Evolutionary conservation across 768 basidiomycete species (phyloP).

Genomic region (Xanthoconium stramineum): DNA sequence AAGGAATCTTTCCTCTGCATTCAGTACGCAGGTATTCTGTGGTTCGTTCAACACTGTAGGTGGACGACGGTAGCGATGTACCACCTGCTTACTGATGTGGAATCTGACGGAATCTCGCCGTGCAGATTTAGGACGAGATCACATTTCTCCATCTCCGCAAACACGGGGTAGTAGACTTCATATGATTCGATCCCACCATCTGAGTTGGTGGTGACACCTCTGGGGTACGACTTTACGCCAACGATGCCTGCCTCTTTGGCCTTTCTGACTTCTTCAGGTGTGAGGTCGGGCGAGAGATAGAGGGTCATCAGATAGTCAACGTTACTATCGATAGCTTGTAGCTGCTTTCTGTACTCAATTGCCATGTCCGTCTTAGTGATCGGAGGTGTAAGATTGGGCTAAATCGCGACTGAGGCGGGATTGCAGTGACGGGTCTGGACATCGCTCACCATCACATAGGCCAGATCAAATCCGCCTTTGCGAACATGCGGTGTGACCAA

Average conservation of each 20-base stretch:
- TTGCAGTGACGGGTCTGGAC: constrained; percentile 1
- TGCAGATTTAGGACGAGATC: constrained; percentile 96
- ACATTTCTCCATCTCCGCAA: constrained; percentile 89
- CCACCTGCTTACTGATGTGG: constrained; percentile 42
- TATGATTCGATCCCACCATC: constrained; percentile 97
- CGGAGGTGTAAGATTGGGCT: constrained; percentile 94
- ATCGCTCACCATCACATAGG: constrained; percentile 88
- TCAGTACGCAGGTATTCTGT: constrained; percentile 88
- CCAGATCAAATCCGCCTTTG: constrained; percentile 84
- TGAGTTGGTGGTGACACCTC: constrained; percentile 96
- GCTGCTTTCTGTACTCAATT: constrained; percentile 69
- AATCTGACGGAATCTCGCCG: constrained; percentile 93
- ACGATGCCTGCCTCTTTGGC: constrained; percentile 82
- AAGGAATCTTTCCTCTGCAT: constrained; percentile 88
- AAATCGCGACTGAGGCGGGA: constrained; percentile 13
- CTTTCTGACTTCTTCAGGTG: constrained; percentile 86
- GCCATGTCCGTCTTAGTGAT: constrained; percentile 81
- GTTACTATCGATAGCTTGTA: constrained; percentile 70
- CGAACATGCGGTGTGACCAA: constrained; percentile 90
- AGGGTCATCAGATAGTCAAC: constrained; percentile 94
- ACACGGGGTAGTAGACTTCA: constrained; percentile 88
- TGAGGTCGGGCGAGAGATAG: constrained; percentile 89
- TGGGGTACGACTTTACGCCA: constrained; percentile 94
- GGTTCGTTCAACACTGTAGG: not conserved
- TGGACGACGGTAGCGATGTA: not conserved